Conservation (phyloP, 306 rosid genomes). For the Cucumis hystrix region DNA sequence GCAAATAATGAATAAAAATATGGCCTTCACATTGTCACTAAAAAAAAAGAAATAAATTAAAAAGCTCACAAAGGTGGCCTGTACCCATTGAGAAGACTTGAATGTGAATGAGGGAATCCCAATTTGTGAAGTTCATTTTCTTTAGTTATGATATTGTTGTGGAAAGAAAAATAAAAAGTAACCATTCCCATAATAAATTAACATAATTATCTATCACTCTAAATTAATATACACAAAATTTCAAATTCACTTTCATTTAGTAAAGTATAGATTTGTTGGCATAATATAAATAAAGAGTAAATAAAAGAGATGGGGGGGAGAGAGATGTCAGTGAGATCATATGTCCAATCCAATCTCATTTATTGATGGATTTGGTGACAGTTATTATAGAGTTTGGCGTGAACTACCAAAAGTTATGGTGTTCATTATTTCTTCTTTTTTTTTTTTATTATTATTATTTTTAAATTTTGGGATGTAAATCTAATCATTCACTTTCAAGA, state of each 20-base stretch:
- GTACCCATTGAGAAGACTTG: neutral
- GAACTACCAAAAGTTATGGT: slow-evolving; percentile 28
- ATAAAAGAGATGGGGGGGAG: neutral
- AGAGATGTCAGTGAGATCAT: slow-evolving; percentile 39
- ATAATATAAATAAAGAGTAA: neutral
- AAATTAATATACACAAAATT: too few relatives aligned
- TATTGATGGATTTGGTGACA: slow-evolving; percentile 23
- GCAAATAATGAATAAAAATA: too few relatives aligned
- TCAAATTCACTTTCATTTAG: too few relatives aligned
- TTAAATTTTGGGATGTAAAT: neutral
- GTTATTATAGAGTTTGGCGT: slow-evolving; percentile 24
- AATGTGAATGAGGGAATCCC: slow-evolving; percentile 7
- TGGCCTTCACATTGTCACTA: too few relatives aligned
- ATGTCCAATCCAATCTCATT: slow-evolving; percentile 66
- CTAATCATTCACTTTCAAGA: slow-evolving; percentile 3
- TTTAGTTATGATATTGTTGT: neutral
- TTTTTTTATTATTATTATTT: too few relatives aligned
- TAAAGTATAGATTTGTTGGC: too few relatives aligned
- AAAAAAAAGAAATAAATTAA: too few relatives aligned
- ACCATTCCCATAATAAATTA: neutral
- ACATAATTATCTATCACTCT: neutral
- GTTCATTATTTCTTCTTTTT: too few relatives aligned
- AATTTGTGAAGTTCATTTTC: neutral
- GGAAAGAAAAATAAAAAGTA: neutral
- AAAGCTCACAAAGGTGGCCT: neutral